These are phyloP conservation scores for Starmerella vitae DNA, from an alignment of 805 yeast genomes.

Conservation along the genomic window DNA sequence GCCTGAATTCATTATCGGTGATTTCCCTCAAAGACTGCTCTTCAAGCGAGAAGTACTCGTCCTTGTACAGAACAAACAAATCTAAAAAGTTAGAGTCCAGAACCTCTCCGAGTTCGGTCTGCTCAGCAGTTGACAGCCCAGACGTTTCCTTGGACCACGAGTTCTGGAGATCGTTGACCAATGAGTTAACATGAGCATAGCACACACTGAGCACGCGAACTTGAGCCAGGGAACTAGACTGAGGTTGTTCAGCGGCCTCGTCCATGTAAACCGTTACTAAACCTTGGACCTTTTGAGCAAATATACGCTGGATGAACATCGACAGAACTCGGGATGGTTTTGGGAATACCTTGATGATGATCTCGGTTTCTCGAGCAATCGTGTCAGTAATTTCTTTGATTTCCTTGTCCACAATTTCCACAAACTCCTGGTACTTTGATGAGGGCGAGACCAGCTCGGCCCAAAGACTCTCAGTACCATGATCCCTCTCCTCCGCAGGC, in stretches of 20 bases:
- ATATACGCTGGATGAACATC: constrained; percentile 59
- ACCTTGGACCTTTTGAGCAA: constrained; percentile 49
- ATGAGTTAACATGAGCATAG: constrained; percentile 43
- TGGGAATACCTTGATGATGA: constrained; percentile 58
- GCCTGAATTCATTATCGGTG: constrained; percentile 4
- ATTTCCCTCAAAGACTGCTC: constrained; percentile 29
- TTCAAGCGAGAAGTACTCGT: constrained; percentile 56
- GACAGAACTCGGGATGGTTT: constrained; percentile 55
- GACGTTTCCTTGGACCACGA: constrained; percentile 30
- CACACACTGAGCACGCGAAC: constrained; percentile 60
- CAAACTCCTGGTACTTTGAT: constrained; percentile 36
- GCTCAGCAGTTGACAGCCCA: constrained; percentile 25
- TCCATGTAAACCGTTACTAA: constrained; percentile 41
- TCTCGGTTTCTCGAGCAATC: constrained; percentile 56
- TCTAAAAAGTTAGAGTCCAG: constrained; percentile 65
- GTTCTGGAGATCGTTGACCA: constrained; percentile 52
- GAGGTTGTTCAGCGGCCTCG: constrained; percentile 47
- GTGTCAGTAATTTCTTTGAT: constrained; percentile 46
- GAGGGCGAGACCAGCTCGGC: constrained; percentile 46
- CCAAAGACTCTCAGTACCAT: constrained; percentile 36
- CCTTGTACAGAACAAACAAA: constrained; percentile 54
- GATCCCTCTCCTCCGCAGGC: constrained; percentile 9
- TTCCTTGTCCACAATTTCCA: constrained; percentile 38
- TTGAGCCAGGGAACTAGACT: constrained; percentile 41
- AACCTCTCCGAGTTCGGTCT: constrained; percentile 32